These are phyloP conservation scores for Penicillium psychrosexuale DNA, from an alignment of 2,329 filamentous ascomycete species.

Conservation along the genomic window DNA sequence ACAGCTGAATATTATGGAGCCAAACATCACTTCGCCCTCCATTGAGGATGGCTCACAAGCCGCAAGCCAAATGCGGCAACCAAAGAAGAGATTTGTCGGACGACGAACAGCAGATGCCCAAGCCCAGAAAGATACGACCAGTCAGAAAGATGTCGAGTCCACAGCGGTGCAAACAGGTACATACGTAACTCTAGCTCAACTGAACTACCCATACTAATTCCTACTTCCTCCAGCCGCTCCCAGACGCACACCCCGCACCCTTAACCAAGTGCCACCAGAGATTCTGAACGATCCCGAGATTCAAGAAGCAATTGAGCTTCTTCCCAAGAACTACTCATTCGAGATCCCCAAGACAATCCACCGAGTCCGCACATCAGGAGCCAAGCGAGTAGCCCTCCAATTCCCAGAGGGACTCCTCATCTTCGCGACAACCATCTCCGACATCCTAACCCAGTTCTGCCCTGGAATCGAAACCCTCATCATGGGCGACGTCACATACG, in stretches of 20 bases:
- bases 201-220: slow-evolving; percentile 1
- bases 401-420: slow-evolving; percentile 93
- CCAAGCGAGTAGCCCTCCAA: slow-evolving; percentile 86
- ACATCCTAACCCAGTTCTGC: slow-evolving; percentile 93
- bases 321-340: slow-evolving; percentile 96
- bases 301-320: slow-evolving; percentile 78
- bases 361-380: slow-evolving; percentile 74
- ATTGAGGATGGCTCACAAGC: slow-evolving; percentile 1
- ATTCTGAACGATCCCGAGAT: slow-evolving; percentile 83
- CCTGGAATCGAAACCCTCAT: slow-evolving; percentile 88
- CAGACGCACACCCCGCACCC: slow-evolving; percentile 69
- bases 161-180: slow-evolving; percentile 49
- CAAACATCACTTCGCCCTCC: neutral
- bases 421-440: slow-evolving; percentile 95
- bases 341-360: slow-evolving; percentile 98
- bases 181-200: neutral
- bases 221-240: slow-evolving; percentile 57
- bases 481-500: slow-evolving; percentile 99
- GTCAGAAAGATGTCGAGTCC: slow-evolving; percentile 61
- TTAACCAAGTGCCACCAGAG: slow-evolving; percentile 86
- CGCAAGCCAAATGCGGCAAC: slow-evolving; percentile 55
- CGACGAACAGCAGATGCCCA: slow-evolving; percentile 62
- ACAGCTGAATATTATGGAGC: neutral
- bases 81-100: slow-evolving; percentile 90
- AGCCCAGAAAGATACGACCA: slow-evolving; percentile 57